Conservation (phyloP, 192 early-diverging fungal species). For the Geranomyces michiganensis region DNA sequence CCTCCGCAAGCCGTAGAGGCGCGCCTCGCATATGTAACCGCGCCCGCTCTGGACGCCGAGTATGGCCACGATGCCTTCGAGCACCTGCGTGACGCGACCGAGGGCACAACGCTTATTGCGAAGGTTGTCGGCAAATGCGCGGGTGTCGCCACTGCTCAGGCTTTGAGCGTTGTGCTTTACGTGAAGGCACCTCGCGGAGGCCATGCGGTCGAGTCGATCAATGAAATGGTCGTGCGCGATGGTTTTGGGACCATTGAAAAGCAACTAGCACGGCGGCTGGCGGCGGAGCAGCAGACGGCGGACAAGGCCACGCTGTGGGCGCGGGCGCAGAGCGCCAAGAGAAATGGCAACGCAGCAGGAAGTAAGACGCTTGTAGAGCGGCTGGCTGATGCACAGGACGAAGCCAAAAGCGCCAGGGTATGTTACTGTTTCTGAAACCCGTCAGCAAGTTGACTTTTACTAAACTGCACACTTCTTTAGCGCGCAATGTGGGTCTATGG, state of each 20-base stretch:
- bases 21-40: slow-evolving; percentile 77
- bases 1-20: slow-evolving; percentile 82
- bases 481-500: slow-evolving; percentile 51
- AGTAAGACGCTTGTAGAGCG: slow-evolving; percentile 61
- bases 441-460: not conserved
- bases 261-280: slow-evolving; percentile 42
- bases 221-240: slow-evolving; percentile 47
- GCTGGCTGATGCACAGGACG: slow-evolving; percentile 67
- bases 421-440: not conserved
- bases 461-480: slow-evolving; percentile 16
- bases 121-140: slow-evolving; percentile 38
- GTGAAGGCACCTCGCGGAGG: slow-evolving; percentile 10
- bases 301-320: slow-evolving; percentile 43
- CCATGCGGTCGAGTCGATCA: slow-evolving; percentile 31
- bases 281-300: slow-evolving; percentile 39
- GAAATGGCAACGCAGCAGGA: slow-evolving; percentile 30
- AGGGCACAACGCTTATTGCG: slow-evolving; percentile 48
- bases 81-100: slow-evolving; percentile 65
- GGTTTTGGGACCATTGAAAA: slow-evolving; percentile 46
- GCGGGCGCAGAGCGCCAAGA: slow-evolving; percentile 2
- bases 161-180: slow-evolving; percentile 45
- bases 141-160: slow-evolving; percentile 28
- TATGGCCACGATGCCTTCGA: slow-evolving; percentile 78
- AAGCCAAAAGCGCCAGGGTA: slow-evolving; percentile 71
- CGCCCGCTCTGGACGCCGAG: slow-evolving; percentile 66